phyloP scores from a whole-genome alignment of 1,284 basidiomycete genomes.

The Afroboletus lepidellus region DNA sequence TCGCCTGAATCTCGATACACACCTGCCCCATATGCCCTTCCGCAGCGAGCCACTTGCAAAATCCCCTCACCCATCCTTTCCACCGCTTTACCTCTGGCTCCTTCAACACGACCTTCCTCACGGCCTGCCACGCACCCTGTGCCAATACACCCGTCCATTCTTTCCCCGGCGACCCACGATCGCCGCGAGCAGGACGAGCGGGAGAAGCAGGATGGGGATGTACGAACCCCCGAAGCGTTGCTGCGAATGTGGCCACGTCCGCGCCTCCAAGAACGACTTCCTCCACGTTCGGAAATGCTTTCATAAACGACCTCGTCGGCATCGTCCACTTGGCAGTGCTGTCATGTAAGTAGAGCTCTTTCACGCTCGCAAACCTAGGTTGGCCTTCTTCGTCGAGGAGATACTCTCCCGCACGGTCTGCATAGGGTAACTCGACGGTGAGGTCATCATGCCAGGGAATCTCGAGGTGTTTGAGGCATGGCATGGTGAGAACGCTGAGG shows the following conservation, averaged over 20 bases:
- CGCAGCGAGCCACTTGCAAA: slow-evolving; percentile 22
- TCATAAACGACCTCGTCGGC: slow-evolving; percentile 19
- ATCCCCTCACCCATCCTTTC: slow-evolving; percentile 18
- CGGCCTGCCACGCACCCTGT: slow-evolving; percentile 14
- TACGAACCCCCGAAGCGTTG: slow-evolving; percentile 16
- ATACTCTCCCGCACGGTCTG: slow-evolving; percentile 11
- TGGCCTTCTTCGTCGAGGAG: slow-evolving; percentile 14
- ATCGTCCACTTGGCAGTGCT: slow-evolving; percentile 12
- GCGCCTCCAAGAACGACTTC: slow-evolving; percentile 18
- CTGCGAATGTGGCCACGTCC: slow-evolving; percentile 16
- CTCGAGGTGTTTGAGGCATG: slow-evolving; percentile 19
- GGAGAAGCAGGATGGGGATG: not conserved
- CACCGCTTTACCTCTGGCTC: slow-evolving; percentile 18
- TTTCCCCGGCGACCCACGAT: no score
- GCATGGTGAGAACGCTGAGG: slow-evolving; percentile 13
- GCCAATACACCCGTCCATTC: slow-evolving; percentile 4
- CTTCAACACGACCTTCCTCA: slow-evolving; percentile 16
- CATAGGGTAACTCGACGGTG: slow-evolving; percentile 1
- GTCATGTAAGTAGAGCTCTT: slow-evolving; percentile 18
- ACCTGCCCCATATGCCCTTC: slow-evolving; percentile 11
- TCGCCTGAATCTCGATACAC: slow-evolving; percentile 10
- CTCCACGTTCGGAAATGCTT: slow-evolving; percentile 20
- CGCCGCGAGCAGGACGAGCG: no score
- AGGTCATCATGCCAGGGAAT: slow-evolving; percentile 26
- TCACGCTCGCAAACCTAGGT: slow-evolving; percentile 17